Evolutionary conservation across 2,329 filamentous ascomycete species (phyloP).

Genomic region (Aspergillus fumigatus): DNA sequence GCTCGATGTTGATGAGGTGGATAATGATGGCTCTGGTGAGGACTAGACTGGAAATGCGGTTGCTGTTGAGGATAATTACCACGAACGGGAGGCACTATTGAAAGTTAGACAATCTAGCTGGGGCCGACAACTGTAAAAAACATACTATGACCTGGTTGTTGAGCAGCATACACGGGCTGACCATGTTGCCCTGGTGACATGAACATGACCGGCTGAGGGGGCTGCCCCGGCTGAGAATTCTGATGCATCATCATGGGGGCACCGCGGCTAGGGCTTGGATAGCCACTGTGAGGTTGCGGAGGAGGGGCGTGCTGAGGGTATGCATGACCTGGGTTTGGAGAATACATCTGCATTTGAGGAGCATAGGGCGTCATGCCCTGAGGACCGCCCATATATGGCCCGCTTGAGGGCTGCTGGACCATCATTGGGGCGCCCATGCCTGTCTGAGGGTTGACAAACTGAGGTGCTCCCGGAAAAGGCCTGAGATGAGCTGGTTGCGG

Average conservation of each 20-base stretch:
- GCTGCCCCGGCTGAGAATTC: slow-evolving; percentile 85
- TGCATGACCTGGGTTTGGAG: slow-evolving; percentile 67
- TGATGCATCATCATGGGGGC: slow-evolving; percentile 94
- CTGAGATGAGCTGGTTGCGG: slow-evolving; percentile 69
- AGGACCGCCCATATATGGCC: slow-evolving; percentile 66
- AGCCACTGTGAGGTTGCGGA: slow-evolving; percentile 62
- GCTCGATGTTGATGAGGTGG: slow-evolving; percentile 53
- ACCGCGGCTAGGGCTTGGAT: slow-evolving; percentile 80
- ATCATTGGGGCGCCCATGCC: slow-evolving; percentile 77
- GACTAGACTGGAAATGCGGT: slow-evolving; percentile 62
- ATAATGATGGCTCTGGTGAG: slow-evolving; percentile 61
- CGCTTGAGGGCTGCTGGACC: slow-evolving; percentile 68
- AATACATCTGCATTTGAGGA: slow-evolving; percentile 79
- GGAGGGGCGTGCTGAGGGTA: slow-evolving; percentile 52
- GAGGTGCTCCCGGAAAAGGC: slow-evolving; percentile 65
- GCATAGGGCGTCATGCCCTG: slow-evolving; percentile 63
- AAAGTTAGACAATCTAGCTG: slow-evolving; percentile 25
- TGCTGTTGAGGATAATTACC: slow-evolving; percentile 56
- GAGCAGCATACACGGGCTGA: slow-evolving; percentile 67
- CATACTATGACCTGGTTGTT: slow-evolving; percentile 71
- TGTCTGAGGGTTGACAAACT: slow-evolving; percentile 68
- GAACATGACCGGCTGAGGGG: slow-evolving; percentile 61
- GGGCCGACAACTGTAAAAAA: slow-evolving; percentile 25
- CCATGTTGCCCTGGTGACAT: slow-evolving; percentile 74
- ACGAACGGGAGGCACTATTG: slow-evolving; percentile 56